These are phyloP conservation scores for Phytophthora pini DNA, from an alignment of 352 stramenopile species.

Conservation along the genomic window DNA sequence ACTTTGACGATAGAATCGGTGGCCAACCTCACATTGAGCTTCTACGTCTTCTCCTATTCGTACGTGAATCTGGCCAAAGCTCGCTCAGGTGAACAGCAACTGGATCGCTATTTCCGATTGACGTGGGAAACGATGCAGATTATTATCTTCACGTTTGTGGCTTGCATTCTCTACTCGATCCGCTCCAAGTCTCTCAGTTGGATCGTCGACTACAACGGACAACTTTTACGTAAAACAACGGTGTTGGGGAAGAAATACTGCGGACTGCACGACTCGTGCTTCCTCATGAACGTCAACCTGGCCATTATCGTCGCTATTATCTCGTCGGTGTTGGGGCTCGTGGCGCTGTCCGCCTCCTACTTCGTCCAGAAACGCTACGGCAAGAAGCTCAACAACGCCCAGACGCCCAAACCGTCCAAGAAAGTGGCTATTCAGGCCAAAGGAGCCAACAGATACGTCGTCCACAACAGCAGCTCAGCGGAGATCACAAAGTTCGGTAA, in stretches of 20 bases:
- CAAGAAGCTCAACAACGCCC: too few species aligned
- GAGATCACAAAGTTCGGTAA: too few species aligned
- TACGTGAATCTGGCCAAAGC: conserved; percentile 35
- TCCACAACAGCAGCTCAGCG: too few species aligned
- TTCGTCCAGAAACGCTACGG: conserved; percentile 12
- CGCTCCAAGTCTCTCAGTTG: conserved; percentile 26
- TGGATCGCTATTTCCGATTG: conserved; percentile 41
- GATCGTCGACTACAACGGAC: conserved; percentile 30
- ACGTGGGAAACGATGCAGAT: conserved; percentile 40
- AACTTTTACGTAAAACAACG: conserved; percentile 29
- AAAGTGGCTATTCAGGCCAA: too few species aligned
- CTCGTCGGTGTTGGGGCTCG: conserved; percentile 9
- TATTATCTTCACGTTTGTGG: conserved; percentile 16
- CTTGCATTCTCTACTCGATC: conserved; percentile 11
- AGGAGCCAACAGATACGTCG: too few species aligned
- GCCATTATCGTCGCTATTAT: conserved; percentile 18
- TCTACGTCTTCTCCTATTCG: conserved; percentile 35
- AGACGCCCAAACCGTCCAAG: too few species aligned
- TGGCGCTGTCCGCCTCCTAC: conserved; percentile 12
- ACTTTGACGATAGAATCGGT: conserved; percentile 28
- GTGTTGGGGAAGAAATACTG: conserved; percentile 29
- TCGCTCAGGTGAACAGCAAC: conserved; percentile 34
- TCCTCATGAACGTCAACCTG: conserved; percentile 34
- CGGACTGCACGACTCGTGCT: conserved; percentile 35
- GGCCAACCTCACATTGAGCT: conserved; percentile 29